Base-by-base conservation (phyloP, 495 filamentous ascomycete species). In the Aeminium ludgeri region DNA sequence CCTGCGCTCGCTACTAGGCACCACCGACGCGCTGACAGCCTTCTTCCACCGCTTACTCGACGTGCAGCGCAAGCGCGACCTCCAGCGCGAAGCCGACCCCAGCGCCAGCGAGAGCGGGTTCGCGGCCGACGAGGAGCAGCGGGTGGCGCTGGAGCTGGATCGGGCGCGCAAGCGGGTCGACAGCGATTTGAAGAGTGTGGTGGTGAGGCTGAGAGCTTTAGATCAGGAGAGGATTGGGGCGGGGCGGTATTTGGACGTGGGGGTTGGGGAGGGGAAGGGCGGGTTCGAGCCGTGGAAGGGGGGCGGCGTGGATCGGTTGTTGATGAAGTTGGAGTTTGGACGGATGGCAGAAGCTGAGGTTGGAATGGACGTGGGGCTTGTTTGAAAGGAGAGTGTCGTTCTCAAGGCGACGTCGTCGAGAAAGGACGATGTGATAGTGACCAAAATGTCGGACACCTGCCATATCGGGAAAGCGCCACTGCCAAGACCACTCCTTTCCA, bases 311-410 rank as follows among this genome's bases (percentile, higher is more conserved):
- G 81, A 87, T 62, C 65, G 80, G 38, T 62, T 92, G 54, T 54
- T 92, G 33, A 86, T 91, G 80, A 86, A 87, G 56, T 60, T 92
- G 43, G 84, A 89, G 62, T 84, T 82, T 62, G 70, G 62, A 27
- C 66, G 62, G 11, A 41, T 43, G 43, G 33, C 28, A 2, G 55
- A 52, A 2, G 51, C n/a, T n/a, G n/a, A 51, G n/a, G n/a, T n/a
- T n/a, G n/a, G n/a, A n/a, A n/a, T n/a, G n/a, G n/a, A n/a, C n/a
- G n/a, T n/a, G n/a, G n/a, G n/a, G n/a, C n/a, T n/a, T n/a, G n/a
- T n/a, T n/a, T n/a, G n/a, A n/a, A n/a, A n/a, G n/a, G n/a, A n/a
- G n/a, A n/a, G n/a, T n/a, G n/a, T n/a, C n/a, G n/a, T n/a, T n/a
- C n/a, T n/a, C n/a, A n/a, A n/a, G n/a, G n/a, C n/a, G n/a, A n/a